A percentile compares a stretch with the other conserved stretches of the same genome.
These are phyloP conservation scores for Aspergillus indologenus DNA, from an alignment of 495 filamentous ascomycete species.

Conservation along the genomic window DNA sequence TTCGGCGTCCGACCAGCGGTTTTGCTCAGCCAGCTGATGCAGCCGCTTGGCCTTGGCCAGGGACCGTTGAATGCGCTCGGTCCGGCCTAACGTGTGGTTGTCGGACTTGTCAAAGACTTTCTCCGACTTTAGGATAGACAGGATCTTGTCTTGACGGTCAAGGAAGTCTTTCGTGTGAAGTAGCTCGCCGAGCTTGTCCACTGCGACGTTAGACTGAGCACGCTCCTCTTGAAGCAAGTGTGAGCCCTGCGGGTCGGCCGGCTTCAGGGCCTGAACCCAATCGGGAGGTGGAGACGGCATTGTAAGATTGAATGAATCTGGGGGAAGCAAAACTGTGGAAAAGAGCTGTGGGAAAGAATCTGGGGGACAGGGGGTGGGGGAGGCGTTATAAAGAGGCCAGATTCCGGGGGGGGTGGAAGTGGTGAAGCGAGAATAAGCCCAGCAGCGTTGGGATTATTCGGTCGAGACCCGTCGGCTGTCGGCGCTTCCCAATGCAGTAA, in stretches of 20 bases:
- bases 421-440: conserved; percentile 1
- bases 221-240: conserved; percentile 60
- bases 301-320: conserved; percentile 1
- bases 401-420: conserved; percentile 5
- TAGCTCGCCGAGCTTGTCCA: conserved; percentile 58
- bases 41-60: conserved; percentile 63
- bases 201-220: conserved; percentile 54
- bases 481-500: conserved; percentile 20
- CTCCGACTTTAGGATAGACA: conserved; percentile 55
- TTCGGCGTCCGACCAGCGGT: conserved; percentile 64
- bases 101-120: conserved; percentile 67
- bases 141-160: conserved; percentile 49
- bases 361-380: conserved; percentile 2
- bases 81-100: conserved; percentile 62
- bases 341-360: conserved; percentile 8
- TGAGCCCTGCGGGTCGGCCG: conserved; percentile 56
- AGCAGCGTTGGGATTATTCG: background rate
- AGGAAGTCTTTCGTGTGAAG: conserved; percentile 58
- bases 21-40: conserved; percentile 56
- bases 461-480: conserved; percentile 14
- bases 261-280: conserved; percentile 65
- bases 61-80: conserved; percentile 60
- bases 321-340: conserved; percentile 6
- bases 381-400: conserved; percentile 3
- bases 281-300: conserved; percentile 48